These are phyloP conservation scores for Forsythia suspensa DNA, from an alignment of 257 asterid genomes.

Conservation along the genomic window DNA sequence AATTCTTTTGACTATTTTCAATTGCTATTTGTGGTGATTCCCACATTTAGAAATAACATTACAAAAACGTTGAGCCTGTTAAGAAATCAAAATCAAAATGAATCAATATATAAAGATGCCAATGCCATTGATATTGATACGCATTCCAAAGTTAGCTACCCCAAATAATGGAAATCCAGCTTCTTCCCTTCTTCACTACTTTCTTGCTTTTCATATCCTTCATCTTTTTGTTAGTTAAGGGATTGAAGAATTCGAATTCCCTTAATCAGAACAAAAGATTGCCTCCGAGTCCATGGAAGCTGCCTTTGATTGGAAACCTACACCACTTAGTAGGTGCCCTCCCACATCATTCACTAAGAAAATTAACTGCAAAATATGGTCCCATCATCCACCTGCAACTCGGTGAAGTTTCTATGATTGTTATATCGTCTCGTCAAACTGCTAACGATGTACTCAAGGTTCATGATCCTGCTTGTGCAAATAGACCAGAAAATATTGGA, in stretches of 20 bases:
- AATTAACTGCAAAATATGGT: slow-evolving; percentile 13
- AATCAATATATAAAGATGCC: too few relatives aligned
- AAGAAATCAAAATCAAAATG: too few relatives aligned
- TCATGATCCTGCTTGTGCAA: slow-evolving; percentile 26
- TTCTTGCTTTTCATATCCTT: not conserved
- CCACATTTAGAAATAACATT: too few relatives aligned
- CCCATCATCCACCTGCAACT: slow-evolving; percentile 24
- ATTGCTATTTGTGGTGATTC: too few relatives aligned
- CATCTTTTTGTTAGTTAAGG: not conserved
- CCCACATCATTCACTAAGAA: slow-evolving; percentile 1
- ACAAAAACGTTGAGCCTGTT: too few relatives aligned
- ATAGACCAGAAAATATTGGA: not conserved
- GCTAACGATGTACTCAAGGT: slow-evolving; percentile 19
- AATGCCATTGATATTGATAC: too few relatives aligned
- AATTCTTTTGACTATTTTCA: too few relatives aligned
- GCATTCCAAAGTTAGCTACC: not conserved
- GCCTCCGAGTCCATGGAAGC: not conserved
- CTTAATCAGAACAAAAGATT: not conserved
- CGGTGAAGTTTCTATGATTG: slow-evolving; percentile 19
- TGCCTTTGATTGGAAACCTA: slow-evolving; percentile 15
- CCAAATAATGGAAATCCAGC: not conserved
- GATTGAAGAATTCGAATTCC: not conserved
- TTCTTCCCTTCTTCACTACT: not conserved
- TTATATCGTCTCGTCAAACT: slow-evolving; percentile 24
- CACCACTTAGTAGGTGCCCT: slow-evolving; percentile 8